phyloP scores from a whole-genome alignment of 106 monocot genomes.

The Allium cepa region DNA sequence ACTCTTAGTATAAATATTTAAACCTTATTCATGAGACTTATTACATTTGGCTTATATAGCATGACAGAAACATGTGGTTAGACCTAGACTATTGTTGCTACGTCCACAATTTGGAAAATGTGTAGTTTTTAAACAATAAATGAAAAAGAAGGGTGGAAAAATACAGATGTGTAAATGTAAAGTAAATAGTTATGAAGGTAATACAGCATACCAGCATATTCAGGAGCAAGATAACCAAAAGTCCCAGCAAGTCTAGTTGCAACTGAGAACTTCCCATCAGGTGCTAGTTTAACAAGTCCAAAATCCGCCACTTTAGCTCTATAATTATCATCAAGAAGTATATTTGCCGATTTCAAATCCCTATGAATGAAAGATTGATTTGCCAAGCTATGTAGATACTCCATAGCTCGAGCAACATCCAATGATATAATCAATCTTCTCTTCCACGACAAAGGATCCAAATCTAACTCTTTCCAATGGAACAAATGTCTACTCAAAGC shows the following conservation, averaged over 20 bases:
- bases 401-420: constrained; percentile 62
- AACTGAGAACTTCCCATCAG: constrained; percentile 49
- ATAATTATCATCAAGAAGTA: constrained; percentile 50
- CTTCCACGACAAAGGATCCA: constrained; percentile 55
- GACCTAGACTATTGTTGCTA: no score
- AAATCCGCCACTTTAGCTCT: constrained; percentile 60
- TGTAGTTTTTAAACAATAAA: no score
- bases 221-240: constrained; percentile 68
- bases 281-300: constrained; percentile 61
- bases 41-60: no score
- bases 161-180: no score
- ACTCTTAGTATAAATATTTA: no score
- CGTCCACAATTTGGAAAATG: no score
- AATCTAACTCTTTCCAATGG: constrained; percentile 25
- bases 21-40: no score
- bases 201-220: constrained; percentile 48
- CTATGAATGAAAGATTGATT: constrained; percentile 57
- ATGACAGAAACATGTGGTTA: no score
- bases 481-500: constrained; percentile 61
- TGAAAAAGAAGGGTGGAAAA: no score
- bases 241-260: constrained; percentile 59
- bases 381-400: constrained; percentile 63
- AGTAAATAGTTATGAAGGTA: background rate
- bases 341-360: constrained; percentile 61
- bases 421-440: constrained; percentile 50